phyloP scores from a whole-genome alignment of 2,329 filamentous ascomycete genomes.

The Ceratocystis harringtonii region DNA sequence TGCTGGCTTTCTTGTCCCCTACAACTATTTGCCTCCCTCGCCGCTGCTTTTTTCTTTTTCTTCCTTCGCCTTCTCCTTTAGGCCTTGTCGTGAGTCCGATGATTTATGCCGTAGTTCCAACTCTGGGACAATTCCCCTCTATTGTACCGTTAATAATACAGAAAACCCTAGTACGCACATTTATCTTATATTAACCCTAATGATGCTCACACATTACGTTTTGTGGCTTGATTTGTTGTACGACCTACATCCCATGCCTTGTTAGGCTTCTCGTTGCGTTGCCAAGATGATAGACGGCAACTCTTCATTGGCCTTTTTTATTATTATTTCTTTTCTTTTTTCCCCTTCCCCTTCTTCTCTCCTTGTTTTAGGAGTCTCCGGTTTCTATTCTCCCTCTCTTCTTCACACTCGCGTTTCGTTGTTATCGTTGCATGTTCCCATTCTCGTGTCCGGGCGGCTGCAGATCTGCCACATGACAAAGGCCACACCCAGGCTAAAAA shows the following conservation, averaged over 20 bases:
- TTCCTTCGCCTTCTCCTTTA: not conserved
- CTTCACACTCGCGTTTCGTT: not conserved
- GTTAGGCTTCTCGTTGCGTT: not conserved
- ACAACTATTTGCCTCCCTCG: not conserved
- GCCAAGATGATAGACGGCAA: not conserved
- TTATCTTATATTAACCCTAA: not conserved
- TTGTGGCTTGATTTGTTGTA: not conserved
- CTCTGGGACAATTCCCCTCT: too few species aligned
- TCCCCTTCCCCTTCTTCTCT: not conserved
- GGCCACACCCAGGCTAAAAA: not conserved
- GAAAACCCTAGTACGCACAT: not conserved
- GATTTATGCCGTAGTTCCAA: too few species aligned
- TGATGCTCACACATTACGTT: not conserved
- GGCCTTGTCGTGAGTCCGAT: not conserved
- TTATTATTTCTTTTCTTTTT: not conserved
- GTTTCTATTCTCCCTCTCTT: not conserved
- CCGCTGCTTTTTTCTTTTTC: not conserved
- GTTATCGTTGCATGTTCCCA: not conserved
- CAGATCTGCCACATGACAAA: constrained; percentile 2
- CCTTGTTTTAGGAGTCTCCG: not conserved
- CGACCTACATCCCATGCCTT: not conserved
- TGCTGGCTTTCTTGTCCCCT: not conserved
- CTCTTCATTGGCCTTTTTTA: not conserved
- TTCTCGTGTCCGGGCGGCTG: constrained; percentile 7
- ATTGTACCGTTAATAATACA: too few species aligned